Conservation (phyloP, 2,329 filamentous ascomycete species). For the Huntiella decipiens region DNA sequence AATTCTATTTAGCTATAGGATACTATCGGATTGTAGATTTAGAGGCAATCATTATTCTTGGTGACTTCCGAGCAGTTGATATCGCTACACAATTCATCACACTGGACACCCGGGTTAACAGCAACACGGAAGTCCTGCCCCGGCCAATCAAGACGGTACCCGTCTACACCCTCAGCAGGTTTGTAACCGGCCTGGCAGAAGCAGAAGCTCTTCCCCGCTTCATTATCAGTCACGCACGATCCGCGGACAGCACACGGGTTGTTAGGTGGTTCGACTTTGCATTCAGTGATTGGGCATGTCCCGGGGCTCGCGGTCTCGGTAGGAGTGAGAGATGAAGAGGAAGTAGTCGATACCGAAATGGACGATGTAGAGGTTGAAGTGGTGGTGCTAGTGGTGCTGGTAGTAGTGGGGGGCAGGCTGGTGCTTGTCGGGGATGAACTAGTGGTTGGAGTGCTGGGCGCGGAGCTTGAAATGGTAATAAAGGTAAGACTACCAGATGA, state of each 20-base stretch:
- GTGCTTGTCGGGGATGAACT: neutral
- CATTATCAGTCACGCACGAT: neutral
- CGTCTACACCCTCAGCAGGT: neutral
- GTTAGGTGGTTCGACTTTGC: neutral
- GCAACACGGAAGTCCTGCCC: slow-evolving; percentile 2
- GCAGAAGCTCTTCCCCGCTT: neutral
- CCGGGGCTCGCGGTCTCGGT: neutral
- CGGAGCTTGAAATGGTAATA: neutral
- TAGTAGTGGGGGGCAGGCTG: neutral
- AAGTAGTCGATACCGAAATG: neutral
- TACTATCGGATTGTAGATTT: neutral
- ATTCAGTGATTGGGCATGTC: neutral
- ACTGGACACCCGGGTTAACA: neutral
- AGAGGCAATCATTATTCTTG: neutral
- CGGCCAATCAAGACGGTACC: slow-evolving; percentile 4
- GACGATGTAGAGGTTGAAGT: neutral
- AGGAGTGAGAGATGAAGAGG: neutral
- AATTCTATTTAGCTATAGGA: neutral
- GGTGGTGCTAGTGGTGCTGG: neutral
- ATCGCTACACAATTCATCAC: neutral
- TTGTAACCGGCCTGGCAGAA: slow-evolving; percentile 5
- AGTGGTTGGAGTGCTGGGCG: no score
- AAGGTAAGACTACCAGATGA: neutral
- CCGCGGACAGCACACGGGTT: slow-evolving; percentile 2
- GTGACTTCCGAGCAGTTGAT: neutral